A percentile compares a stretch with the other conserved stretches of the same genome.
Conservation (phyloP, 2,329 filamentous ascomycete genomes). For the Seiridium cupressi region DNA sequence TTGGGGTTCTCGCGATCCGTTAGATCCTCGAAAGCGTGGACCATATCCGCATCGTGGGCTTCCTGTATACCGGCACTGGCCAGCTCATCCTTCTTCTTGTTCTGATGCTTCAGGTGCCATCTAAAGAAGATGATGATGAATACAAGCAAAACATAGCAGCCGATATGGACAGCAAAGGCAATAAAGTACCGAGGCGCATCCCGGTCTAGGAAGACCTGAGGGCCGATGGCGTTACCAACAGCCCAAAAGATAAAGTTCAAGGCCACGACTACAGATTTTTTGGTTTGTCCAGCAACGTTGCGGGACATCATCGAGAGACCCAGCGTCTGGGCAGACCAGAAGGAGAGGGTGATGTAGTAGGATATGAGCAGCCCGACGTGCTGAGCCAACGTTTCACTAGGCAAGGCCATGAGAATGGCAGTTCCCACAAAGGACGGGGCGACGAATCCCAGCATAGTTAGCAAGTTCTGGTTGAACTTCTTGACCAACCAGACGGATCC, state of each 20-base stretch:
- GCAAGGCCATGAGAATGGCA: conserved; percentile 68
- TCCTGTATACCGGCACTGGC: conserved; percentile 24
- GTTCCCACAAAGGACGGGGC: conserved; percentile 72
- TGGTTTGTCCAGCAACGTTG: conserved; percentile 72
- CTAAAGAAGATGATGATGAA: conserved; percentile 56
- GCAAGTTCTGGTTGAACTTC: conserved; percentile 65
- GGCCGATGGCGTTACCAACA: conserved; percentile 33
- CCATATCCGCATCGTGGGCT: conserved; percentile 22
- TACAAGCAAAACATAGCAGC: conserved; percentile 63
- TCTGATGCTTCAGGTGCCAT: conserved; percentile 56
- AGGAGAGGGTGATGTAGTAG: conserved; percentile 76
- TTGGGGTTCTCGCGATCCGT: conserved; percentile 33
- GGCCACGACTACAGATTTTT: conserved; percentile 67
- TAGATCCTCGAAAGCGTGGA: conserved; percentile 32
- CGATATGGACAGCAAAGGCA: conserved; percentile 67
- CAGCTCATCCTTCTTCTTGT: conserved; percentile 36
- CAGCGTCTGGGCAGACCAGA: conserved; percentile 72
- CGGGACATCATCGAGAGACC: conserved; percentile 65
- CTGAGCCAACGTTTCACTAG: conserved; percentile 54
- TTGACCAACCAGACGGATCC: conserved; percentile 66
- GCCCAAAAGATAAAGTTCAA: conserved; percentile 70
- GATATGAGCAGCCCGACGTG: conserved; percentile 67
- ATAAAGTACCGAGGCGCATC: conserved; percentile 67
- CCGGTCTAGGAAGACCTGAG: conserved; percentile 60
- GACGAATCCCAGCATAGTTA: conserved; percentile 65